Base-by-base conservation (phyloP, 805 yeast genomes). In the Vanderwaltozyma verrucispora region DNA sequence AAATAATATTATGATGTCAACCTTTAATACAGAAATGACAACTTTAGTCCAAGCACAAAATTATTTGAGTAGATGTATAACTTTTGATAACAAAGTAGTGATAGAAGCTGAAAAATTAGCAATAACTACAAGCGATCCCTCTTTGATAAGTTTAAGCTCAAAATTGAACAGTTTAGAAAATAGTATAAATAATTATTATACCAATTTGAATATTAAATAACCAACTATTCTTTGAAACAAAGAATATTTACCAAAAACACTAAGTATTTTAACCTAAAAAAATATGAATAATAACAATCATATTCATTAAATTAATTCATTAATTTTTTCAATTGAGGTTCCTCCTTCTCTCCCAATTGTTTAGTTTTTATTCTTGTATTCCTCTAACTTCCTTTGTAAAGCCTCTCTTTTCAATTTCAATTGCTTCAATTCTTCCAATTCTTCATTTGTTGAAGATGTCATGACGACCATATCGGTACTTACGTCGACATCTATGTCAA, bases 121-220 rank as follows among this genome's bases (percentile, higher is more conserved):
- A 41, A 75, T 77, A 3, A 68, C 75, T 20, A 71, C 80, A 3
- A 77, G 81, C 18, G 89, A 81, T 48, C 88, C 88, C 2, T 67
- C 74, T 8, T 54, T 81, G 37, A 63, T 80, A 28, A 72, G 80
- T 35, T 69, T 78, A 2, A 69, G 74, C 44, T 71, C 81, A 5
- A 80, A 80, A 49, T 61, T 81, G 42, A 80, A 71, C 38, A 72
- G 78, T 32, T 57, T 80, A 29, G 84, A 80, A 28, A 45, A 37
- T 26, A 44, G 48, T 19, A 46, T 52, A 24, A 44, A 50, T 35
- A 50, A 47, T 32, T 44, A 44, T 17, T 50, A 43, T 34, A 45
- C 51, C 12, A 53, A 50, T 28, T 30, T 51, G 30, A 43, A 43
- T 20, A 30, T 33, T 5, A 28, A 21, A 28, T 7, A 21, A 21